A percentile compares a stretch with the other conserved stretches of the same genome.
These are phyloP conservation scores for Cercospora sp. DNA, from an alignment of 2,329 filamentous ascomycete species.

Conservation along the genomic window DNA sequence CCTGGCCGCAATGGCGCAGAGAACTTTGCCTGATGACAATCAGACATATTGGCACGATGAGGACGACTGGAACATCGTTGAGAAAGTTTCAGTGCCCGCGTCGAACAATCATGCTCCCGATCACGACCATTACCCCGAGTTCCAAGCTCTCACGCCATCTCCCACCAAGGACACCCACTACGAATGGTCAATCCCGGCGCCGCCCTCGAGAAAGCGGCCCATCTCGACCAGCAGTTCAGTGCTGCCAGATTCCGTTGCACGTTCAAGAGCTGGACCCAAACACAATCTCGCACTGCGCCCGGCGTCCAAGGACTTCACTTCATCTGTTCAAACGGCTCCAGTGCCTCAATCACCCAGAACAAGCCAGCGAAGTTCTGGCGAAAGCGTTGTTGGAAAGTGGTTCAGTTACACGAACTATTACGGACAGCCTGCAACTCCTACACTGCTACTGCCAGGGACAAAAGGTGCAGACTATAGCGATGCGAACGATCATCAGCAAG, in stretches of 20 bases:
- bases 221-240: constrained; percentile 14
- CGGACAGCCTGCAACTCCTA: neutral
- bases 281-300: neutral
- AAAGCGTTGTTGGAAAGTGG: constrained; percentile 5
- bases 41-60: neutral
- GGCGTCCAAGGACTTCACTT: neutral
- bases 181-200: neutral
- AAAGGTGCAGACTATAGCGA: neutral
- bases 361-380: neutral
- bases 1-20: neutral
- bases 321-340: neutral
- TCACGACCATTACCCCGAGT: neutral
- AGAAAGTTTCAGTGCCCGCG: neutral
- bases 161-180: neutral
- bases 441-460: constrained; percentile 4
- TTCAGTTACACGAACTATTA: neutral
- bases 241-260: constrained; percentile 8
- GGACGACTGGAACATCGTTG: neutral
- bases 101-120: neutral
- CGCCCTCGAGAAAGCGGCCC: neutral
- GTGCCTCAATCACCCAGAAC: neutral
- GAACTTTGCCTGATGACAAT: neutral
- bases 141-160: neutral
- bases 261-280: neutral
- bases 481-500: neutral